Conservation (phyloP, 345 rosid species). For the Moricandia moricandioides region DNA sequence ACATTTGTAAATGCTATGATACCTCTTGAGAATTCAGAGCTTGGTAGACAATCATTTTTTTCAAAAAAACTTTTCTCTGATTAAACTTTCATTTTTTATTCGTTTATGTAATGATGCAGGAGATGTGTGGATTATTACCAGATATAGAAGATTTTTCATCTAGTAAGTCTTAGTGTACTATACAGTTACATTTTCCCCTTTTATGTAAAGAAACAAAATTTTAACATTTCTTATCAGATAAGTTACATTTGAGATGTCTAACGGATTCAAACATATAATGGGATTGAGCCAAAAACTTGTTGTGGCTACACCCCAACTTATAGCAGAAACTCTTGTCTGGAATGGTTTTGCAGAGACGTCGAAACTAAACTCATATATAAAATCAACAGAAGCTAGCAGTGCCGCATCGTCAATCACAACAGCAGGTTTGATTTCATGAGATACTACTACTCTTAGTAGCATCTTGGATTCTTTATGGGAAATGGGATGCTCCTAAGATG, state of each 20-base stretch:
- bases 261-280: neutral
- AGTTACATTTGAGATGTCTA: neutral
- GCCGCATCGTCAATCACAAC: constrained; percentile 23
- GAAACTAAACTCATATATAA: constrained; percentile 27
- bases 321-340: neutral
- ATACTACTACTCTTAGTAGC: neutral
- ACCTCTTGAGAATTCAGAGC: neutral
- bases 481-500: constrained; percentile 5
- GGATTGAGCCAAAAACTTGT: neutral
- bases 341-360: constrained; percentile 37
- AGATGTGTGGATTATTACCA: constrained; percentile 28
- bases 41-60: neutral
- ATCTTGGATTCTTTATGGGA: neutral
- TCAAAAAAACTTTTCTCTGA: too few species aligned
- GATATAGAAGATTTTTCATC: constrained; percentile 68
- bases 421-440: constrained; percentile 18
- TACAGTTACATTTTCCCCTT: neutral
- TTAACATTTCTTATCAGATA: neutral
- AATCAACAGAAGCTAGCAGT: constrained; percentile 20
- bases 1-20: too few species aligned
- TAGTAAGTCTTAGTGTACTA: constrained; percentile 38
- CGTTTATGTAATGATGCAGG: neutral
- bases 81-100: neutral
- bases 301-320: constrained; percentile 3
- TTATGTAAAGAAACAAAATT: neutral